These are phyloP conservation scores for Suhomyces sp. DNA, from an alignment of 805 yeast species.

Conservation along the genomic window DNA sequence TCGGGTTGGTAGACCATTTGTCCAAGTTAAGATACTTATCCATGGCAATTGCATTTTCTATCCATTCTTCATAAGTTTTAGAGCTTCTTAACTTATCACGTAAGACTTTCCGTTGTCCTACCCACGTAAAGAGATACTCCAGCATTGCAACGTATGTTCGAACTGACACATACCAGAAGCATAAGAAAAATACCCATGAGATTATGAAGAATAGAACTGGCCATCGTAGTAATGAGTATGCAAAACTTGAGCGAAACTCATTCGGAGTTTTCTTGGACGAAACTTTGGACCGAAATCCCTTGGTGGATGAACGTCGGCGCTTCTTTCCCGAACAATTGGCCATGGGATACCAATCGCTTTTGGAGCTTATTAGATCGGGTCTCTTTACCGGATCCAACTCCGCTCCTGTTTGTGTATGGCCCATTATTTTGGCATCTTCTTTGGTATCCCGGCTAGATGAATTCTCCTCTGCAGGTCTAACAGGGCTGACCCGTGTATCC, in stretches of 20 bases:
- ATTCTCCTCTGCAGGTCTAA: not conserved
- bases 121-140: constrained; percentile 60
- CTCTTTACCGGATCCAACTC: constrained; percentile 3
- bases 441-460: not conserved
- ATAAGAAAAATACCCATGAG: constrained; percentile 52
- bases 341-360: constrained; percentile 28
- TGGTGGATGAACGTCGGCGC: not conserved
- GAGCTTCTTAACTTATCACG: constrained; percentile 50
- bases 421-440: not conserved
- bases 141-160: constrained; percentile 60
- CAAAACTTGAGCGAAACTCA: constrained; percentile 35
- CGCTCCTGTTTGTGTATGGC: not conserved
- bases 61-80: constrained; percentile 59
- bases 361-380: constrained; percentile 20
- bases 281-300: not conserved
- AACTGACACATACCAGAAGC: constrained; percentile 48
- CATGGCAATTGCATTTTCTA: constrained; percentile 50
- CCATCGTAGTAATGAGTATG: constrained; percentile 53
- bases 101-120: constrained; percentile 51
- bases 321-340: constrained; percentile 6
- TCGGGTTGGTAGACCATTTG: constrained; percentile 60
- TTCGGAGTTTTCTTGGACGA: constrained; percentile 12
- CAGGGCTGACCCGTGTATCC: not conserved
- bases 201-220: constrained; percentile 56
- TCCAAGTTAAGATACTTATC: constrained; percentile 59